Evolutionary conservation across 2,329 filamentous ascomycete genomes (phyloP).

Genomic region (Neonectria punicea): DNA sequence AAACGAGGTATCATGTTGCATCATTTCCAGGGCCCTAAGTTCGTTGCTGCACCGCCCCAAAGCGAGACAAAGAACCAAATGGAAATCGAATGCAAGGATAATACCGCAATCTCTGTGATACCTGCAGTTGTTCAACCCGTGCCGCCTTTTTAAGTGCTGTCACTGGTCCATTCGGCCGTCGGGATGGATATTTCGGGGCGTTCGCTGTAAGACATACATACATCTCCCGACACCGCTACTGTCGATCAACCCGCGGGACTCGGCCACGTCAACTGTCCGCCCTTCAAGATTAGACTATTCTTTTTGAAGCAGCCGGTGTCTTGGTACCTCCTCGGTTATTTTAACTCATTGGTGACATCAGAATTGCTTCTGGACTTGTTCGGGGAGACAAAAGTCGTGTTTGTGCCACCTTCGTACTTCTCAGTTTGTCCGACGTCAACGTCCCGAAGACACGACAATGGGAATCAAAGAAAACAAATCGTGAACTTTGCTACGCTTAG

Average conservation of each 20-base stretch:
- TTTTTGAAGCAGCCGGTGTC: no score
- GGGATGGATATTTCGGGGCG: not conserved
- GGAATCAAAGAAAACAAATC: no score
- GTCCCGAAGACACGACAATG: no score
- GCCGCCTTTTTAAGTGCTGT: not conserved
- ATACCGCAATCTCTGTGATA: not conserved
- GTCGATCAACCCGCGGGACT: not conserved
- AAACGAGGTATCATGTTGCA: not conserved
- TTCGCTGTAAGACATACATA: not conserved
- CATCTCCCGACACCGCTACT: not conserved
- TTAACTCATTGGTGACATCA: no score
- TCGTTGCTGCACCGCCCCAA: not conserved
- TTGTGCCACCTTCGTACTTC: no score
- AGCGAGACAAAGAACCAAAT: not conserved
- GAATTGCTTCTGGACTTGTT: no score
- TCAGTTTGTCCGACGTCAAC: no score
- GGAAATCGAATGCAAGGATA: not conserved
- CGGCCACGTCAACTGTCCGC: not conserved
- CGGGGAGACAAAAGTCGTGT: no score
- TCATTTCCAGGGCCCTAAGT: not conserved
- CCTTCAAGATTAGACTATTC: not conserved
- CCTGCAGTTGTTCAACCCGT: not conserved
- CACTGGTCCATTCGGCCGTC: not conserved
- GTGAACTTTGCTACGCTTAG: no score
- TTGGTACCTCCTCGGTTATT: no score